phyloP scores from a whole-genome alignment of 169 alveolate species.

The Plasmodium yoelii region DNA sequence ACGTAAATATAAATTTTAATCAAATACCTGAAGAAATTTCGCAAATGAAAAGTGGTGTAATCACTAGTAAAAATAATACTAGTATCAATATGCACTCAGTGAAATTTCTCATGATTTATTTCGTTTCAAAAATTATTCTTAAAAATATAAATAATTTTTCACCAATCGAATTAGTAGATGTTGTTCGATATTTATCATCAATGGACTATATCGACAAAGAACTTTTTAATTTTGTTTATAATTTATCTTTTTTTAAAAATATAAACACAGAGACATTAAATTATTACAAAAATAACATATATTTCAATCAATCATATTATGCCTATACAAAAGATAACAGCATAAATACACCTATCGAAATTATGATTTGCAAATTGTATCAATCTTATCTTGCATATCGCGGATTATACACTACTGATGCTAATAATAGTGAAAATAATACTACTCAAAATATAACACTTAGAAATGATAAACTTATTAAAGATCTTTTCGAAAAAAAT shows the following conservation, averaged over 20 bases:
- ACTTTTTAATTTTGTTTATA: slow-evolving; percentile 43
- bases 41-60: background rate
- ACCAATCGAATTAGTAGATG: slow-evolving; percentile 64
- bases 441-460: background rate
- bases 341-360: slow-evolving; percentile 66
- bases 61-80: background rate
- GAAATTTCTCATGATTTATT: slow-evolving; percentile 26
- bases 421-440: background rate
- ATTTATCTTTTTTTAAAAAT: slow-evolving; percentile 53
- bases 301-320: slow-evolving; percentile 69
- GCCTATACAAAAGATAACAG: slow-evolving; percentile 66
- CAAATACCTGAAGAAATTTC: background rate
- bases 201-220: slow-evolving; percentile 33
- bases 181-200: slow-evolving; percentile 52
- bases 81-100: slow-evolving; percentile 1
- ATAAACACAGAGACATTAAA: slow-evolving; percentile 41
- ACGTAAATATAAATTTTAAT: background rate
- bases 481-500: slow-evolving; percentile 11
- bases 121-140: slow-evolving; percentile 31
- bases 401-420: background rate
- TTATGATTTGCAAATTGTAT: slow-evolving; percentile 61
- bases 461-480: background rate
- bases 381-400: slow-evolving; percentile 51
- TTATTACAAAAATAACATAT: slow-evolving; percentile 34
- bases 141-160: slow-evolving; percentile 40